Evolutionary conservation across 2,329 filamentous ascomycete species (phyloP).

Genomic region (Trichoderma pleuroti): DNA sequence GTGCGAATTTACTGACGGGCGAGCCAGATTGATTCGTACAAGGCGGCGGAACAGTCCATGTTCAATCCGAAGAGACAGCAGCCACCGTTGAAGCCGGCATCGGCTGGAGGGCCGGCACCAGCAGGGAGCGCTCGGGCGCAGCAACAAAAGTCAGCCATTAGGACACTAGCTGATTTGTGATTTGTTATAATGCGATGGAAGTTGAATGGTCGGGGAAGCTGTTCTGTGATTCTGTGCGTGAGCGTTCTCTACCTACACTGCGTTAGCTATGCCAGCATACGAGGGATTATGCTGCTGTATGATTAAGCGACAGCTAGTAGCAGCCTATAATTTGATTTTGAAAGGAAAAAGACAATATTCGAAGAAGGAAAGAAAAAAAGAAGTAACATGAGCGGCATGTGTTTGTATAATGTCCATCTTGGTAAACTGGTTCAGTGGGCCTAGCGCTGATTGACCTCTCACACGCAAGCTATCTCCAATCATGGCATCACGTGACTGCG

Average conservation of each 20-base stretch:
- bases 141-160: conserved; percentile 40
- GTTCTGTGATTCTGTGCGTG: not conserved
- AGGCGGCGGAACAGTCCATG: conserved; percentile 55
- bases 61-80: conserved; percentile 51
- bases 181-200: not conserved
- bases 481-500: conserved; percentile 30
- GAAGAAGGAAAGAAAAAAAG: not conserved
- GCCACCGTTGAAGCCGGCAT: conserved; percentile 24
- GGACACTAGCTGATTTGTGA: conserved; percentile 53
- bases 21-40: conserved; percentile 57
- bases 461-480: conserved; percentile 18
- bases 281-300: not conserved
- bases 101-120: conserved; percentile 6
- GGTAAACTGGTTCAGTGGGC: not conserved
- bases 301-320: not conserved
- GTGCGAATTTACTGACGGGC: conserved; percentile 25
- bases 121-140: conserved; percentile 26
- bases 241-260: conserved; percentile 9
- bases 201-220: not conserved
- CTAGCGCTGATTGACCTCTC: conserved; percentile 19
- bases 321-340: not conserved
- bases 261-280: not conserved
- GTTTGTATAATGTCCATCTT: not conserved
- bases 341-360: not conserved
- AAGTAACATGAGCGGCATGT: not conserved